Base-by-base conservation (phyloP, 352 stramenopile species). In the Globisporangium alternatum region DNA sequence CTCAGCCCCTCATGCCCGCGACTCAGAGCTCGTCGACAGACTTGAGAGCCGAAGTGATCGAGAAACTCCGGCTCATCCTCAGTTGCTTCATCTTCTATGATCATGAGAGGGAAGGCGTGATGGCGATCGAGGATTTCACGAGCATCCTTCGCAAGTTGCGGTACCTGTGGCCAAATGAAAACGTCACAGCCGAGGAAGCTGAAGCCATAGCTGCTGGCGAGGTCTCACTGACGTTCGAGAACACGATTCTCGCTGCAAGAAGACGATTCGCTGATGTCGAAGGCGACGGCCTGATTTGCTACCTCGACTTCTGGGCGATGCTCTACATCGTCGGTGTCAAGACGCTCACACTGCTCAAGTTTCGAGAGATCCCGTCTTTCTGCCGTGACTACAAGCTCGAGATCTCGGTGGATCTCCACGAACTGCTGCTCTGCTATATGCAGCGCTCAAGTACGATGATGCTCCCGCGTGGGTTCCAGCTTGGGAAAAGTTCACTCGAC, bases 281-380 rank as follows among this genome's bases (percentile, higher is more conserved):
- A 37, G 66, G 78, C 3, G 86, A 93, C 39, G 86, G 81, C 2
- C 65, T 77, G 28, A 71, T 93, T 1, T 91, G 83, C 51, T 95
- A 95, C 59, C 64, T 95, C 22, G 86, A 95, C 55, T 91, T 95
- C 39, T 95, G 85, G 80, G 81, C 77, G 0, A 89, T 95, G 78
- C 66, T 95, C 0, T 95, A 95, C 57, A 80, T 95, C 37, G 75
- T 91, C 0, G 79, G 77, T 0, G 60, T 91, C 15, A 88, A 79
- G 13, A 83, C 78, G 7, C 67, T 69, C 5, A 62, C 62, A 17
- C 66, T 91, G 39, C 72, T 91, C 48, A 76, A 78, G 56, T 88
- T 93, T 66, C 71, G 75, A 6, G 78, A 91, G 35, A 83, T 95
- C 4, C 80, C 80, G 19, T 85, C 74, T 0, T 93, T 93, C 57